Conservation (phyloP, 371 early-diverging fungal species). For the Massospora cicadina region DNA sequence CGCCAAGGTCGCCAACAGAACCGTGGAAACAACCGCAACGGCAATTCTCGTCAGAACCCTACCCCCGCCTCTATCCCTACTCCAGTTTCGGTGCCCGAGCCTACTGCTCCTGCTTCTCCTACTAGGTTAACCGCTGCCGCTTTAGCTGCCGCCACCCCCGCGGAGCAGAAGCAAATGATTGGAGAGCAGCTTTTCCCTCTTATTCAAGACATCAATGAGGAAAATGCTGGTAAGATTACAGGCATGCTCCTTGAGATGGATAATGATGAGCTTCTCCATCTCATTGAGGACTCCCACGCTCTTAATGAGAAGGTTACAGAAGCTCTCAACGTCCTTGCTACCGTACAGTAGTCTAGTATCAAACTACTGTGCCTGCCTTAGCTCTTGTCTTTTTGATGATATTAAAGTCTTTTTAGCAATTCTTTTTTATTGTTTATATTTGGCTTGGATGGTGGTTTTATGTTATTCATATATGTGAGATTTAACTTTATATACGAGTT, state of each 20-base stretch:
- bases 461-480: no score
- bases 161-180: conserved; percentile 86
- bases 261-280: conserved; percentile 73
- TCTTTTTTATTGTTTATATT: not conserved
- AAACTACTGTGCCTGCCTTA: conserved; percentile 54
- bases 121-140: conserved; percentile 50
- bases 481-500: conserved; percentile 1
- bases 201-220: conserved; percentile 36
- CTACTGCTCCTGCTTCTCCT: conserved; percentile 34
- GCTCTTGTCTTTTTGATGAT: conserved; percentile 12
- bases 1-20: conserved; percentile 12
- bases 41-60: conserved; percentile 20
- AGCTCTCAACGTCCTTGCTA: conserved; percentile 73
- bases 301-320: conserved; percentile 54
- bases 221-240: conserved; percentile 89
- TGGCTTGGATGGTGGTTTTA: no score
- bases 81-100: conserved; percentile 32
- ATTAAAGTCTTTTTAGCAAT: not conserved
- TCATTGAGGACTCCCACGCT: conserved; percentile 60
- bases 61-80: conserved; percentile 18
- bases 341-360: no score
- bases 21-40: conserved; percentile 13
- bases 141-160: conserved; percentile 64
- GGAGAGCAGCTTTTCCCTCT: conserved; percentile 89
- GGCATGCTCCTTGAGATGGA: conserved; percentile 98